Conservation (phyloP, 2,329 filamentous ascomycete species). For the Neofusicoccum kwambonambiense region DNA sequence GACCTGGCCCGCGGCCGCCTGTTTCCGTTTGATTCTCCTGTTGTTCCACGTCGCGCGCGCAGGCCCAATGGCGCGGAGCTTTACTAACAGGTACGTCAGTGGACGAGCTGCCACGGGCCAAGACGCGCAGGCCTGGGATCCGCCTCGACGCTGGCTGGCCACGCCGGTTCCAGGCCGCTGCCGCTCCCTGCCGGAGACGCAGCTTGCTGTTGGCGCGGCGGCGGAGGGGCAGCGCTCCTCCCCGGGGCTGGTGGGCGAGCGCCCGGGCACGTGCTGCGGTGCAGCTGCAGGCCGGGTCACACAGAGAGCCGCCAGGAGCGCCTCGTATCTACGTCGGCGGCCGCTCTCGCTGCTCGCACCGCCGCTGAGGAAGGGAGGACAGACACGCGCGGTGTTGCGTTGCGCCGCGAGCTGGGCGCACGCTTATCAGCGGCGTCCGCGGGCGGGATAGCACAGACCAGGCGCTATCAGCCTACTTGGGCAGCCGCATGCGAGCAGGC, state of each 20-base stretch:
- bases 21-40: neutral
- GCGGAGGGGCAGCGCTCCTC: too few relatives aligned
- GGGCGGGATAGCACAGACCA: neutral
- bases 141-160: too few relatives aligned
- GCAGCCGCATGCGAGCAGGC: slow-evolving; percentile 13
- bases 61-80: neutral
- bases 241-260: neutral
- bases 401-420: too few relatives aligned
- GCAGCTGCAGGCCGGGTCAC: neutral
- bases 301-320: neutral
- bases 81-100: too few relatives aligned
- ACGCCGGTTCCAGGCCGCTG: too few relatives aligned
- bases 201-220: too few relatives aligned
- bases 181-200: too few relatives aligned
- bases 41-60: neutral
- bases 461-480: neutral
- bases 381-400: neutral
- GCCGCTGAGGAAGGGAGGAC: neutral
- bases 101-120: neutral
- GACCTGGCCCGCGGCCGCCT: neutral
- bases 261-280: neutral
- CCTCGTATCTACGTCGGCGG: neutral
- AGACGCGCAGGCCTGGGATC: neutral
- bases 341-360: neutral
- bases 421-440: slow-evolving; percentile 6